These are phyloP conservation scores for Candida vaughaniae DNA, from an alignment of 805 yeast species.

Conservation along the genomic window DNA sequence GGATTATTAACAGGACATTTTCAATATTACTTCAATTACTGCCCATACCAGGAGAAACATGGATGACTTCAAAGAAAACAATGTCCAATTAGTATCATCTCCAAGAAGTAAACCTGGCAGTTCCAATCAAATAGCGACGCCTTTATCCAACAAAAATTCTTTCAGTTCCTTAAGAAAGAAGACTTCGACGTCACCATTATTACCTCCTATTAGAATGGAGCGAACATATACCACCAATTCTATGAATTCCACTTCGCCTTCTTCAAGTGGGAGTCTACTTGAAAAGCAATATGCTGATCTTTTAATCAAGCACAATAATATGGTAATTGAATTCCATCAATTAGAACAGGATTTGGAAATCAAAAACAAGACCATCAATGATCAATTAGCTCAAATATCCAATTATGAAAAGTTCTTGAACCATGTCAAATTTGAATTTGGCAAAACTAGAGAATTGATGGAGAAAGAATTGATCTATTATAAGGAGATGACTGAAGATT, in stretches of 20 bases:
- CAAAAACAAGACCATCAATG: conserved; percentile 24
- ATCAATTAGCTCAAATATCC: conserved; percentile 24
- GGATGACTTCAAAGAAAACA: conserved; percentile 9
- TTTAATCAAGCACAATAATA: conserved; percentile 23
- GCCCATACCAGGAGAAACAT: too few species aligned
- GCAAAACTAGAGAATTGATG: conserved; percentile 25
- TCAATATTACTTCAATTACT: too few species aligned
- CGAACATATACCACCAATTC: background rate
- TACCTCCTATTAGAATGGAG: conserved; percentile 11
- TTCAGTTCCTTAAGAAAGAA: conserved; percentile 6
- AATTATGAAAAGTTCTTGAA: conserved; percentile 29
- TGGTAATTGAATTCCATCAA: conserved; percentile 26
- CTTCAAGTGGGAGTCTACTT: background rate
- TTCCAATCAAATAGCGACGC: conserved; percentile 1
- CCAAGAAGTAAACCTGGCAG: background rate
- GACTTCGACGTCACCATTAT: conserved; percentile 7
- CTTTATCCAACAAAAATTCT: conserved; percentile 9
- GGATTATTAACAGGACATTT: too few species aligned
- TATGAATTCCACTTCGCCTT: conserved; percentile 1
- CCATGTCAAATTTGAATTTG: conserved; percentile 24
- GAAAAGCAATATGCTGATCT: conserved; percentile 30
- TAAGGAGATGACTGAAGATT: conserved; percentile 31
- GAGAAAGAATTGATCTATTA: conserved; percentile 30
- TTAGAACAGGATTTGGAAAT: conserved; percentile 29
- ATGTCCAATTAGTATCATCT: conserved; percentile 5